These are phyloP conservation scores for Daedalea quercina DNA, from an alignment of 768 basidiomycete genomes.

Conservation along the genomic window DNA sequence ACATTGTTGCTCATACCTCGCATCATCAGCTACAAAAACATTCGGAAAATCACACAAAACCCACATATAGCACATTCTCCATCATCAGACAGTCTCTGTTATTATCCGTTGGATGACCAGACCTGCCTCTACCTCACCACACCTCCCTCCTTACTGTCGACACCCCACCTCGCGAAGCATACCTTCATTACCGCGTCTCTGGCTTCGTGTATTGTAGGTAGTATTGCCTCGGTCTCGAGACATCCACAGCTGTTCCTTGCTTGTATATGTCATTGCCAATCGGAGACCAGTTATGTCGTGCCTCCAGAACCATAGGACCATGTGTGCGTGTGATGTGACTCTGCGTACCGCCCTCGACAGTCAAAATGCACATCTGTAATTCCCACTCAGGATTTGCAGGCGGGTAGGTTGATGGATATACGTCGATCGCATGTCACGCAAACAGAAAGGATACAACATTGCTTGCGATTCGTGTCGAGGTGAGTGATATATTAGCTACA, in stretches of 20 bases:
- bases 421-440: neutral
- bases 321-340: neutral
- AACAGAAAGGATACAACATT: neutral
- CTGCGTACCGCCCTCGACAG: neutral
- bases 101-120: slow-evolving; percentile 19
- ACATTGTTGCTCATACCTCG: slow-evolving; percentile 31
- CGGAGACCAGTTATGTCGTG: slow-evolving; percentile 9
- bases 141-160: slow-evolving; percentile 11
- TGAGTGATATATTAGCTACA: neutral
- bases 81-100: slow-evolving; percentile 15
- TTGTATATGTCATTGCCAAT: slow-evolving; percentile 10
- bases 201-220: slow-evolving; percentile 17
- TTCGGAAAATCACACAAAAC: slow-evolving; percentile 27
- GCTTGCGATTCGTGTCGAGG: neutral
- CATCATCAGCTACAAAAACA: slow-evolving; percentile 45
- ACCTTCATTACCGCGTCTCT: slow-evolving; percentile 7
- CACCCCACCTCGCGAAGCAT: slow-evolving; percentile 14
- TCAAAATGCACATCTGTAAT: too few relatives aligned
- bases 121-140: slow-evolving; percentile 19
- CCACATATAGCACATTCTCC: slow-evolving; percentile 24
- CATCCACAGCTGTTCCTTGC: slow-evolving; percentile 11
- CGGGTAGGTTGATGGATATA: too few relatives aligned
- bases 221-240: slow-evolving; percentile 10
- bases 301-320: neutral
- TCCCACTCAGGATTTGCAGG: too few relatives aligned